Percentiles rank a stretch among this genome's conserved stretches.
Evolutionary conservation across 164 flowering plant species (phyloP).

Genomic region (Vitis cinerea): DNA sequence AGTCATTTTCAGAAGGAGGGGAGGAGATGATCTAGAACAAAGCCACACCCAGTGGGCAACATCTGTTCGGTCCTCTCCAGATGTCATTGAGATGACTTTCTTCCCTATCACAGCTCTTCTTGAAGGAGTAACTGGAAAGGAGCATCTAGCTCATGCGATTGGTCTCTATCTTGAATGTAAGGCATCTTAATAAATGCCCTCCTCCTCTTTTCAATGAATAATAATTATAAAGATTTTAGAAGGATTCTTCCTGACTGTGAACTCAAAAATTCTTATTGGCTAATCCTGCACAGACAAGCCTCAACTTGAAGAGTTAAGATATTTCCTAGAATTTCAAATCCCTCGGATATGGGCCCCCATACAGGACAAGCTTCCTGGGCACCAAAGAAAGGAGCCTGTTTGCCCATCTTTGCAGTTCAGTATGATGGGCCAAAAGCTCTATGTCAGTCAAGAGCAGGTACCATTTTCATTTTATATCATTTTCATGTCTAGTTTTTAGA

Average conservation of each 20-base stretch:
- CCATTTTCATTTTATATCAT: background rate
- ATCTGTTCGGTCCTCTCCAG: conserved; percentile 68
- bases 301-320: conserved; percentile 73
- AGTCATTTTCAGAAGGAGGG: conserved; percentile 78
- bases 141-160: conserved; percentile 64
- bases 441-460: conserved; percentile 84
- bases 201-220: background rate
- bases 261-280: background rate
- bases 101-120: conserved; percentile 59
- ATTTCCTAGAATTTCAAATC: conserved; percentile 82
- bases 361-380: conserved; percentile 52
- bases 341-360: conserved; percentile 82
- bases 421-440: conserved; percentile 86
- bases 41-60: conserved; percentile 62
- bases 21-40: conserved; percentile 83
- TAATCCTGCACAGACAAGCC: conserved; percentile 67
- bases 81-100: conserved; percentile 79
- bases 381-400: conserved; percentile 78
- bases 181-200: conserved; percentile 4
- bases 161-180: conserved; percentile 73
- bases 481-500: background rate
- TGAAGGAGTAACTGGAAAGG: conserved; percentile 60
- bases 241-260: conserved; percentile 2
- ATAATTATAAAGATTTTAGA: background rate
- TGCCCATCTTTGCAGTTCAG: conserved; percentile 85